Conservation (phyloP, 2,329 filamentous ascomycete species). For the Sarocladium kiliense region DNA sequence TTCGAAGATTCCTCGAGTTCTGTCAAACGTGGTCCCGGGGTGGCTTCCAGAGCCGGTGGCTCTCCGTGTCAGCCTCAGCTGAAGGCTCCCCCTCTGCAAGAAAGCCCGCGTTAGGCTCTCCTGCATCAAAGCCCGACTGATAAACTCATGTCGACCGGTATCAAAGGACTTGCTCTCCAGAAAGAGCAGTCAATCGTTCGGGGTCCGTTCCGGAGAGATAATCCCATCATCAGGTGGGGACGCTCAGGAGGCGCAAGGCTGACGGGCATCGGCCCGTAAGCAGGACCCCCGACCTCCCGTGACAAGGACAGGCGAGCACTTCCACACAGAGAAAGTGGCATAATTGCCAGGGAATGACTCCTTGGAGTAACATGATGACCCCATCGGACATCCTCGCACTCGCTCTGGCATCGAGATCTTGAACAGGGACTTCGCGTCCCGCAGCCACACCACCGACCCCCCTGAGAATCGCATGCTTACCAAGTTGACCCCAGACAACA, state of each 20-base stretch:
- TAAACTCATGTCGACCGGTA: too few species aligned
- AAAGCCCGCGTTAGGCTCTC: neutral
- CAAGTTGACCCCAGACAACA: neutral
- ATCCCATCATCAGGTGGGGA: too few species aligned
- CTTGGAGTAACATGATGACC: neutral
- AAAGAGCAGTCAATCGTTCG: too few species aligned
- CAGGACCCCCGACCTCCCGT: neutral
- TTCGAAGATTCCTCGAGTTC: too few species aligned
- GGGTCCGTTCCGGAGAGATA: too few species aligned
- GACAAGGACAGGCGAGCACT: neutral
- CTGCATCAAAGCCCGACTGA: too few species aligned
- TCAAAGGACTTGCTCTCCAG: too few species aligned
- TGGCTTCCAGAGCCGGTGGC: too few species aligned
- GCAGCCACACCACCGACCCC: neutral
- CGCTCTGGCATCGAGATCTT: too few species aligned
- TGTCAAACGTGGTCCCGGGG: too few species aligned
- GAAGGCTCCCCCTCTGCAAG: neutral
- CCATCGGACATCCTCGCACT: neutral
- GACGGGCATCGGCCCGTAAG: neutral
- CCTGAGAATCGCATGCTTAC: neutral
- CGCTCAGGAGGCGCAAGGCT: neutral
- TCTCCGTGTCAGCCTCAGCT: constrained; percentile 6
- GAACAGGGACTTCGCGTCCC: too few species aligned
- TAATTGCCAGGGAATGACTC: neutral
- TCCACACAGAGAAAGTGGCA: too few species aligned